Evolutionary conservation across 192 early-diverging fungal species (phyloP).

Genomic region (Coemansia sp.): DNA sequence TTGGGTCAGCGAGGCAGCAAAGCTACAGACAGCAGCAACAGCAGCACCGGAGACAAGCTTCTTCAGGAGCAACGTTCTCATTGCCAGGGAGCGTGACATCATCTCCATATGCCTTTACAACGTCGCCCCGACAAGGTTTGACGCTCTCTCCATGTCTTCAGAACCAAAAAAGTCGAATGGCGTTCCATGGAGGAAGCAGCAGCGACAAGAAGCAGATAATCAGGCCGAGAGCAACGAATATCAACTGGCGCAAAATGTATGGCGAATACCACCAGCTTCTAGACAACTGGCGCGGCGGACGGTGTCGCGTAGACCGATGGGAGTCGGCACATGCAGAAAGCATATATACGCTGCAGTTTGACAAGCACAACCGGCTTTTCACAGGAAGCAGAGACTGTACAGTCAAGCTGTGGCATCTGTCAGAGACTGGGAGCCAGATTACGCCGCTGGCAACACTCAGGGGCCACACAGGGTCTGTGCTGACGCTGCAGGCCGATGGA

Average conservation of each 20-base stretch:
- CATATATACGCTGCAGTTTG: conserved; percentile 85
- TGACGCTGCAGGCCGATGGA: conserved; percentile 83
- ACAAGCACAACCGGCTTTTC: conserved; percentile 62
- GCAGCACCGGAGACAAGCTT: conserved; percentile 5
- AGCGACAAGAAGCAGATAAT: background rate
- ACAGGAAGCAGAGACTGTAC: conserved; percentile 72
- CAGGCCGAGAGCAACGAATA: conserved; percentile 8
- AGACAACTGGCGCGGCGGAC: conserved; percentile 71
- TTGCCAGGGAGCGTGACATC: background rate
- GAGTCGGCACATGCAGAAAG: conserved; percentile 77
- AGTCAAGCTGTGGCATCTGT: conserved; percentile 79
- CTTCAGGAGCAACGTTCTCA: background rate
- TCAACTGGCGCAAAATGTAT: conserved; percentile 80
- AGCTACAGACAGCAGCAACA: conserved; percentile 15
- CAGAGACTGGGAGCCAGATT: conserved; percentile 52
- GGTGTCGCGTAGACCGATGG: conserved; percentile 61
- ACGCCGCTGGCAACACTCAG: conserved; percentile 59
- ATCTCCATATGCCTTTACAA: background rate
- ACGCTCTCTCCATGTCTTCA: conserved; percentile 1
- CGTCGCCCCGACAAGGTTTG: background rate
- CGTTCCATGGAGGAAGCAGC: background rate
- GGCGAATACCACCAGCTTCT: conserved; percentile 64
- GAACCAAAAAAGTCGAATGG: background rate
- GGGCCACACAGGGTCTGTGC: conserved; percentile 77
- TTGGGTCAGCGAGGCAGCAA: conserved; percentile 7